A percentile compares a stretch with the other conserved stretches of the same genome.
Conservation (phyloP, 306 rosid genomes). For the Medicago truncatula region DNA sequence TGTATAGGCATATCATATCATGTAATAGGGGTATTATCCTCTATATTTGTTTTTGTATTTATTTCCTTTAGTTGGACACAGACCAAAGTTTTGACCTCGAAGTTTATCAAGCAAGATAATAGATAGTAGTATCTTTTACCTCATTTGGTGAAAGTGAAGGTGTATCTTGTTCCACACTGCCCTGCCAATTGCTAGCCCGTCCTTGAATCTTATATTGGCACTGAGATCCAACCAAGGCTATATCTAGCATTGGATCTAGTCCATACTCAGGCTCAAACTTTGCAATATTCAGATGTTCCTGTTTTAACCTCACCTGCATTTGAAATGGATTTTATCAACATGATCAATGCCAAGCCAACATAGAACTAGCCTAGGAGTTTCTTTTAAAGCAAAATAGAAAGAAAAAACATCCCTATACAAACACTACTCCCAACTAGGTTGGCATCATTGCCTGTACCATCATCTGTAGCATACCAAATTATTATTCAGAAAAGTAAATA, state of each 20-base stretch:
- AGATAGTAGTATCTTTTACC: constrained; percentile 54
- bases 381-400: not conserved
- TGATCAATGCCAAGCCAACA: constrained; percentile 33
- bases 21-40: not conserved
- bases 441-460: not conserved
- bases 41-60: too few relatives aligned
- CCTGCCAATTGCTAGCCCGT: constrained; percentile 94
- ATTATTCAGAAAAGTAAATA: constrained; percentile 14
- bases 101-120: constrained; percentile 13
- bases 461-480: not conserved
- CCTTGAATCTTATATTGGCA: constrained; percentile 85
- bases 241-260: constrained; percentile 91
- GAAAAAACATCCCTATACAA: not conserved
- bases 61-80: not conserved
- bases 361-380: constrained; percentile 26
- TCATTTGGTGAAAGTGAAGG: constrained; percentile 73
- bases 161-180: constrained; percentile 79
- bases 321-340: constrained; percentile 36
- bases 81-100: too few relatives aligned
- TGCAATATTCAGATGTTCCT: constrained; percentile 82
- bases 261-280: constrained; percentile 94
- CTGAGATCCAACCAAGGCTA: constrained; percentile 85
- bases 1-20: not conserved
- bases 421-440: not conserved
- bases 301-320: constrained; percentile 84